Evolutionary conservation across 139 green algal genomes (phyloP).

Genomic region (Limnomonas spitsbergensis): DNA sequence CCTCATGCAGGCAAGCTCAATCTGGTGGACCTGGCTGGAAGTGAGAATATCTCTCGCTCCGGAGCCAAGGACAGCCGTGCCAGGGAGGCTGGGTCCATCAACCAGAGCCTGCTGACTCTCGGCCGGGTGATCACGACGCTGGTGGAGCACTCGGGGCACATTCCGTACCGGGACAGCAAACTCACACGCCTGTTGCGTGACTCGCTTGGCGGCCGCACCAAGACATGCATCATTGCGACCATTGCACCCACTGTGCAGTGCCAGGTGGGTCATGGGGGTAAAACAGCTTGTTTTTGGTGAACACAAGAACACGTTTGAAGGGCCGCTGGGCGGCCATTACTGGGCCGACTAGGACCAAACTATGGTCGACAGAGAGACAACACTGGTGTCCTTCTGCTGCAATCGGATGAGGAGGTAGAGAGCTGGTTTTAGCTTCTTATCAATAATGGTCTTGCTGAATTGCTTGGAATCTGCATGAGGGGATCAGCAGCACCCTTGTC

Average conservation of each 20-base stretch:
- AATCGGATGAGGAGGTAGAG: too few relatives aligned
- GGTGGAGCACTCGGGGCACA: constrained; percentile 20
- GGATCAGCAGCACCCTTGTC: too few relatives aligned
- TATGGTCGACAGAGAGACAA: too few relatives aligned
- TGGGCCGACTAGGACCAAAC: not conserved
- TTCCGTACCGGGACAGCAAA: constrained; percentile 90
- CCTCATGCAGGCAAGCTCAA: constrained; percentile 95
- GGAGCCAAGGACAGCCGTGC: constrained; percentile 83
- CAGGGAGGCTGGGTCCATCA: constrained; percentile 90
- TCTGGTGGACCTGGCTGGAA: constrained; percentile 96
- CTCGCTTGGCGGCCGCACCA: constrained; percentile 83
- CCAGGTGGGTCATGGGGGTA: constrained; percentile 85
- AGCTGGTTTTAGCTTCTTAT: too few relatives aligned
- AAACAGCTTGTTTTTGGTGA: not conserved
- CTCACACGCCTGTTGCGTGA: constrained; percentile 95
- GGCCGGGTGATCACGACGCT: constrained; percentile 91
- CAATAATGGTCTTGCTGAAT: too few relatives aligned
- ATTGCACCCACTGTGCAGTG: constrained; percentile 86
- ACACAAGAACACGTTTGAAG: too few relatives aligned
- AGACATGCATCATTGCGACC: constrained; percentile 97
- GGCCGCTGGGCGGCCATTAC: too few relatives aligned
- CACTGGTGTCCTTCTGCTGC: too few relatives aligned
- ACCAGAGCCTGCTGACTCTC: constrained; percentile 93
- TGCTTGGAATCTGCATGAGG: too few relatives aligned
- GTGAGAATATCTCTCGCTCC: constrained; percentile 89